Evolutionary conservation across 768 basidiomycete species (phyloP), one percentile per base, ranked within the genome.

Genomic region (Daedaleopsis sinensis): DNA sequence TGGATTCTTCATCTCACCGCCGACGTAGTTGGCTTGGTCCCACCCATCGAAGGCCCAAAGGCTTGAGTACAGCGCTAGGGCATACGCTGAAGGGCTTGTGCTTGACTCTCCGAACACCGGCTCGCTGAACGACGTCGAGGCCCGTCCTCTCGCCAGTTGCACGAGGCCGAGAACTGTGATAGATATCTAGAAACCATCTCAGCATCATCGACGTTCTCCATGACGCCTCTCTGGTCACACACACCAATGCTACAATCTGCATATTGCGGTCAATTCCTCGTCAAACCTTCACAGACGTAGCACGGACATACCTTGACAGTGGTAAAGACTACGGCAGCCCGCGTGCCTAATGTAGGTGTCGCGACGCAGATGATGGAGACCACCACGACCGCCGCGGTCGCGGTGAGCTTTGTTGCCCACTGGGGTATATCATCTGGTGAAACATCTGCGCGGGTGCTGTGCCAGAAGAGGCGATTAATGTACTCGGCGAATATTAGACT

Each of bases 41-140:
- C 95, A 99, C 0, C 96, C 96, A 73, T 95, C 95, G 65, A 93
- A 95, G 1, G 95, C 95, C 93, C 91, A 98, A 5, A 98, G 77
- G 3, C 94, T 93, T 12, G 94, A 96, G 74, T 97, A 99, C 7
- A 98, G 78, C 0, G 96, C 96, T n/a, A 98, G 79, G 7, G 96
- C 93, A 76, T 94, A 98, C 2, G 86, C 80, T 1, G 93, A 91
- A 0, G 94, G 91, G 63, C 91, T 91, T 18, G 75, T 82, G 58
- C 88, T 91, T 18, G 93, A 89, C 9, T 82, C 87, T 13, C 80
- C 75, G 67, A 96, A 97, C 32, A 90, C 71, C n/a, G 88, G 80
- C 49, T 81, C 80, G 46, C 76, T 80, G 49, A 96, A 80, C 4
- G 91, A 89, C 16, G 80, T 78, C 0, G 93, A 88, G 16, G 85